Evolutionary conservation across 352 stramenopile genomes (phyloP).

Genomic region (Poterioochromonas sp.): DNA sequence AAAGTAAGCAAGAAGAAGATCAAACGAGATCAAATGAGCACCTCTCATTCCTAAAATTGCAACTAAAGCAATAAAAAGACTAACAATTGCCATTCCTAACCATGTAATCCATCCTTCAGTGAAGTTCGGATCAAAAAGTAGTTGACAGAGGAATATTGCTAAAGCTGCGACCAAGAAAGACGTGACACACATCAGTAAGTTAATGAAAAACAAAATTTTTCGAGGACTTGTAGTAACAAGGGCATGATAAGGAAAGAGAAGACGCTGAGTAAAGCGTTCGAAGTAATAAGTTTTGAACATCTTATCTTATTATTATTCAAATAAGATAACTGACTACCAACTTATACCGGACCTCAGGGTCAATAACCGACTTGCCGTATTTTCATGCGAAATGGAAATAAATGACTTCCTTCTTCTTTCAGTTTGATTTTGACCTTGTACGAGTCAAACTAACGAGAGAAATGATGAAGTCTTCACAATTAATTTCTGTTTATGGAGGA

Average conservation of each 20-base stretch:
- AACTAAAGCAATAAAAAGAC: conserved; percentile 18
- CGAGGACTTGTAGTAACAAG: not conserved
- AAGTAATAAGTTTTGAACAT: too few species aligned
- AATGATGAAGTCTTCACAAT: too few species aligned
- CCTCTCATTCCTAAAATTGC: conserved; percentile 1
- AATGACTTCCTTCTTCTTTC: too few species aligned
- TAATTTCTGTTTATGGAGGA: too few species aligned
- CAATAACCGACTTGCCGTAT: too few species aligned
- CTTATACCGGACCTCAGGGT: too few species aligned
- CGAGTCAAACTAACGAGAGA: too few species aligned
- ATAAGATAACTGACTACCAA: too few species aligned
- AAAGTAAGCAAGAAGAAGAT: not conserved
- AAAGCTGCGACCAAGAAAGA: not conserved
- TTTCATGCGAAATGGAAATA: too few species aligned
- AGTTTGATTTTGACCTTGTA: too few species aligned
- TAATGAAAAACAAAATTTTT: not conserved
- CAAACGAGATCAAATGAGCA: conserved; percentile 8
- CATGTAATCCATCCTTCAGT: not conserved
- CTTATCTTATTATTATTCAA: too few species aligned
- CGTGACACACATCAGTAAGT: not conserved
- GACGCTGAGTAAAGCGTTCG: not conserved
- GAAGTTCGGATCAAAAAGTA: not conserved
- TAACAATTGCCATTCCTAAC: not conserved
- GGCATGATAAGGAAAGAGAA: not conserved
- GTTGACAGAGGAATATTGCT: not conserved